Evolutionary conservation across 768 basidiomycete species (phyloP).

Genomic region (Tulasnella sp.): DNA sequence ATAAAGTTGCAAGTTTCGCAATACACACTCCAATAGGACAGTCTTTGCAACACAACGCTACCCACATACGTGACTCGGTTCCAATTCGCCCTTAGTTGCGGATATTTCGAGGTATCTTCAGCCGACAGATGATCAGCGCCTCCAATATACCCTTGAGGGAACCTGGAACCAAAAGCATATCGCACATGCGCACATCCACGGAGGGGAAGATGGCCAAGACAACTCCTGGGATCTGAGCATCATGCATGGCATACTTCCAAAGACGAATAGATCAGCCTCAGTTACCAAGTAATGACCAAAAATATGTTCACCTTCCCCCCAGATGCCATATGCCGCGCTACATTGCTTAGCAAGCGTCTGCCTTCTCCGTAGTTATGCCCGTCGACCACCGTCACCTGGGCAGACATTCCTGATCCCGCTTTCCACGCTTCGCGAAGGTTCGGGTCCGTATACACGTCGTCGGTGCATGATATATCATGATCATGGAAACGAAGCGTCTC

Average conservation of each 20-base stretch:
- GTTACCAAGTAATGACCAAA: neutral
- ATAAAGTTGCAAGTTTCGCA: neutral
- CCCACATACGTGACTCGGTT: too few species aligned
- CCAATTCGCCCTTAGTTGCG: neutral
- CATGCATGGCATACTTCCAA: neutral
- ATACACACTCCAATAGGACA: too few species aligned
- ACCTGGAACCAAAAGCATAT: neutral
- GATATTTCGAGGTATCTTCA: neutral
- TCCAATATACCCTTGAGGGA: neutral
- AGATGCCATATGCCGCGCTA: neutral
- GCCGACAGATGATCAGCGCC: neutral
- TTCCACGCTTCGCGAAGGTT: neutral
- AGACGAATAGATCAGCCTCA: neutral
- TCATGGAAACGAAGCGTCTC: neutral
- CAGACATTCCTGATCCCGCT: neutral
- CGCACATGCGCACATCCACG: neutral
- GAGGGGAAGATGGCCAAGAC: neutral
- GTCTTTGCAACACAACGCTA: too few species aligned
- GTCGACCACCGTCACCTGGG: neutral
- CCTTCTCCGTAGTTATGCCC: neutral
- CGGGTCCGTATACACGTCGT: too few species aligned
- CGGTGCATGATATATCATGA: too few species aligned
- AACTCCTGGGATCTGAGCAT: neutral
- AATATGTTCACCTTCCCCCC: neutral
- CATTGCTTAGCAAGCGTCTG: neutral